Base-by-base conservation (phyloP, 2,329 filamentous ascomycete genomes). In the Fusarium burgessii region DNA sequence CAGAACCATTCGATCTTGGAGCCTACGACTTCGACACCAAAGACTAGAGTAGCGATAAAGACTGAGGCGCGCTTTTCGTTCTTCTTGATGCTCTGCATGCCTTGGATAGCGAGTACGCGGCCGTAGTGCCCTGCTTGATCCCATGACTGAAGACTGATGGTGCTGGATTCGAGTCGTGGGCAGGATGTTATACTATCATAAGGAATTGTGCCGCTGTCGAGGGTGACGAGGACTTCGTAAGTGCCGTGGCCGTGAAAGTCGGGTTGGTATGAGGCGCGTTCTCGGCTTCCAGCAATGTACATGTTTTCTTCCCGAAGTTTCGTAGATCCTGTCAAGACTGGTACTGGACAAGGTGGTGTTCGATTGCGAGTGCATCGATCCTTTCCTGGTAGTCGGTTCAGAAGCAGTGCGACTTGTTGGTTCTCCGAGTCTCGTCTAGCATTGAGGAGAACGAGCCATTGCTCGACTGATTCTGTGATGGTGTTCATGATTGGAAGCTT, bases 41-140 rank as follows among this genome's bases (percentile, higher is more conserved):
- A 67, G 6, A 62, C 62, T 0, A 67, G n/a, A 0, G 57, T 67
- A 10, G 62, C 63, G 6, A 67, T 67, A 10, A 67, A 67, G 12
- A 67, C 64, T 0, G 64, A 67, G 3, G 64, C 64, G 10, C 64
- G 64, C 13, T 60, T 66, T 6, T 67, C 63, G 33, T 38, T 67
- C 14, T 67, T 67, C 25, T 56, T 67, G 12, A 67, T 55, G 42
- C 14, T 67, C 17, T 67, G 64, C 64, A 67, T 56, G 14, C 64
- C 64, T 17, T 67, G 64, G 4, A 67, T 43, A 7, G 64, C 64
- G 2, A 67, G 23, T 0, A 67, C 64, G 9, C 64, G 57, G 6
- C 62, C 62, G 14, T 62, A 67, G 17, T 66, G 63, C 0, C 64
- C 62, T 3, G 33, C 29, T 6, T 67, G 64, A 3, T 67, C 64